phyloP scores from a whole-genome alignment of 495 filamentous ascomycete genomes.

The Penicillium maclennaniae region DNA sequence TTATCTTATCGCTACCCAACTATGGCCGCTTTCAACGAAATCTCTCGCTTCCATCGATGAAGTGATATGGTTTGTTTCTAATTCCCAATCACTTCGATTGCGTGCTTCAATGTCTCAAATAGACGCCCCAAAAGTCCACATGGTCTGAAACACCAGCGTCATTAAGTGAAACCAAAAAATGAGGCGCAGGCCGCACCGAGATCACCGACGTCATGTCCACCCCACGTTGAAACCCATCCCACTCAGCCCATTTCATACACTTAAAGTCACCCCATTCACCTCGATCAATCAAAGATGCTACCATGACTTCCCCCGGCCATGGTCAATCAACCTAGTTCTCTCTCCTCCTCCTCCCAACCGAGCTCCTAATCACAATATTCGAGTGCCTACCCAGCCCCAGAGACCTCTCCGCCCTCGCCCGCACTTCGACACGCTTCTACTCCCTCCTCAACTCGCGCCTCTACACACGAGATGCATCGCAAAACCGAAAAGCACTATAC shows the following conservation, averaged over 20 bases:
- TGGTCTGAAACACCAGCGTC: not conserved
- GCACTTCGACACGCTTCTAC: slow-evolving; percentile 8
- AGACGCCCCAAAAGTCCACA: not conserved
- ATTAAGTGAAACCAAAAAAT: not conserved
- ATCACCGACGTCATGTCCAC: not conserved
- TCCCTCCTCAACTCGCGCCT: slow-evolving; percentile 14
- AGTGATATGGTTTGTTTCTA: no score
- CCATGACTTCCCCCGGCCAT: slow-evolving; percentile 3
- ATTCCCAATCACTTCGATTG: no score
- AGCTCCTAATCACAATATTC: slow-evolving; percentile 16
- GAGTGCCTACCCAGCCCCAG: slow-evolving; percentile 1
- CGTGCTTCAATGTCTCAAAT: not conserved
- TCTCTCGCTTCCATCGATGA: not conserved
- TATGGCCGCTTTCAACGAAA: not conserved
- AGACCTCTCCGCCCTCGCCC: slow-evolving; percentile 17
- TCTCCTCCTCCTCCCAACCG: slow-evolving; percentile 11
- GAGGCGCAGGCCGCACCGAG: not conserved
- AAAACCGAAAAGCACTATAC: slow-evolving; percentile 6
- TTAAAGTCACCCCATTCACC: not conserved
- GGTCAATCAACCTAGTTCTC: not conserved
- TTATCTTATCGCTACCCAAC: slow-evolving; percentile 1
- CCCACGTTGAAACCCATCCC: not conserved
- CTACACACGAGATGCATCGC: slow-evolving; percentile 12
- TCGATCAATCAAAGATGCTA: not conserved
- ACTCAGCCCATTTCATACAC: not conserved